Conservation (phyloP, 495 filamentous ascomycete genomes). For the Penicillium waksmanii region DNA sequence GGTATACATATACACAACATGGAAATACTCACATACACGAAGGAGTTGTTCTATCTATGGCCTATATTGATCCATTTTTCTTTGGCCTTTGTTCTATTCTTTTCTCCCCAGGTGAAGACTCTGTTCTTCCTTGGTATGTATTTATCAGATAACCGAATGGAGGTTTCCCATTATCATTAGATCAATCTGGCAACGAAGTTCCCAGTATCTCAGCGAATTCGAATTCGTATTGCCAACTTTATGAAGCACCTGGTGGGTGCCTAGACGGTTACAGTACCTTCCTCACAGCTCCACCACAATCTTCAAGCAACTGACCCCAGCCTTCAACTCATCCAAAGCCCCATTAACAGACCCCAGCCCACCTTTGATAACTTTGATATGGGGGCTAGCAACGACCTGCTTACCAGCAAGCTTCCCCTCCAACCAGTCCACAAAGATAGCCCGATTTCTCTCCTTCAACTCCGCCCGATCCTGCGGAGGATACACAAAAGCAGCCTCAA, state of each 20-base stretch:
- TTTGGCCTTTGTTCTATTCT: constrained; percentile 9
- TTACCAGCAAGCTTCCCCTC: constrained; percentile 13
- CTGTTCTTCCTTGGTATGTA: not conserved
- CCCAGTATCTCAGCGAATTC: too few relatives aligned
- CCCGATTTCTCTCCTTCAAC: constrained; percentile 6
- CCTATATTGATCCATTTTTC: not conserved
- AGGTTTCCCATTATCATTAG: not conserved
- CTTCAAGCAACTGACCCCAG: constrained; percentile 25
- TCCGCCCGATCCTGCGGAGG: constrained; percentile 6
- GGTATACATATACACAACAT: constrained; percentile 12
- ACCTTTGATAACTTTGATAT: constrained; percentile 23
- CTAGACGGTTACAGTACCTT: not conserved
- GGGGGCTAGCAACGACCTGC: constrained; percentile 22
- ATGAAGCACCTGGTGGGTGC: too few relatives aligned
- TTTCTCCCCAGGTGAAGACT: not conserved
- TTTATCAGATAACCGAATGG: constrained; percentile 2
- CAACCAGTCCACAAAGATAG: constrained; percentile 21
- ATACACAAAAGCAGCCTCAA: constrained; percentile 16
- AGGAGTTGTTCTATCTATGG: constrained; percentile 15
- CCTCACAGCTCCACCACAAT: constrained; percentile 21
- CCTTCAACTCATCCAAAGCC: constrained; percentile 24
- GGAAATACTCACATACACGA: constrained; percentile 35
- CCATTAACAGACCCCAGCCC: constrained; percentile 20
- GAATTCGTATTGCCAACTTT: too few relatives aligned
- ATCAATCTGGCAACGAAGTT: too few relatives aligned